Base-by-base conservation (phyloP, 108 stramenopile genomes). In the Cyclotella cryptica region DNA sequence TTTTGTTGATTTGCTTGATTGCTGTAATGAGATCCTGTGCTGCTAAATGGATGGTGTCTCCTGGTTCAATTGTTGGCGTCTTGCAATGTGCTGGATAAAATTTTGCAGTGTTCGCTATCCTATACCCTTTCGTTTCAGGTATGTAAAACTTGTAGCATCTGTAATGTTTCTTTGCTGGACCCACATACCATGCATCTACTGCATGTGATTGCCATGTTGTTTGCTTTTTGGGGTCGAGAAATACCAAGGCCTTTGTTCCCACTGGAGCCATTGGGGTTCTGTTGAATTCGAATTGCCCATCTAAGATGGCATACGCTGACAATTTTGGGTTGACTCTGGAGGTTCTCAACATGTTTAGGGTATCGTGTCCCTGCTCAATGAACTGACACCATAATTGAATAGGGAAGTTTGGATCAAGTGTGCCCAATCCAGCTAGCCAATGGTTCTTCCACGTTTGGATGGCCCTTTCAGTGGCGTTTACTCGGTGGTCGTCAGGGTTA, bases 241-340 rank as follows among this genome's bases (percentile, higher is more conserved):
- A 80, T 0, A 49, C 28, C 9, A 55, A 18, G 15, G 55, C 69
- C 55, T 57, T 70, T 1, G 69, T 70, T 1, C 69, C 69, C 8
- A 41, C 11, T 29, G 69, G 69, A 2, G 55, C 52, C 52, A 54
- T 1, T 39, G 69, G 69, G 10, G 69, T 70, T 3, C 22, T 35
- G 54, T 70, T 30, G 29, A 55, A 70, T 5, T 70, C 29, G 9
- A 55, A 57, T 45, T 30, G 54, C 18, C 84, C 81, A 26, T 75
- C 52, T 0, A 85, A 24, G n/a, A 46, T 41, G 5, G 43, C 66
- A 28, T 75, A n/a, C 60, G 12, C 84, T 80, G 17, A 75, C n/a
- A n/a, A 46, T 24, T 72, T 64, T 71, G 84, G 84, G 61, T 88
- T 80, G 62, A 75, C 21, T 19, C 81, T 76, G 1, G 81, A 79